A percentile compares a stretch with the other conserved stretches of the same genome.
phyloP scores from a whole-genome alignment of 495 filamentous ascomycete species.

The Penicillium bialowiezense region DNA sequence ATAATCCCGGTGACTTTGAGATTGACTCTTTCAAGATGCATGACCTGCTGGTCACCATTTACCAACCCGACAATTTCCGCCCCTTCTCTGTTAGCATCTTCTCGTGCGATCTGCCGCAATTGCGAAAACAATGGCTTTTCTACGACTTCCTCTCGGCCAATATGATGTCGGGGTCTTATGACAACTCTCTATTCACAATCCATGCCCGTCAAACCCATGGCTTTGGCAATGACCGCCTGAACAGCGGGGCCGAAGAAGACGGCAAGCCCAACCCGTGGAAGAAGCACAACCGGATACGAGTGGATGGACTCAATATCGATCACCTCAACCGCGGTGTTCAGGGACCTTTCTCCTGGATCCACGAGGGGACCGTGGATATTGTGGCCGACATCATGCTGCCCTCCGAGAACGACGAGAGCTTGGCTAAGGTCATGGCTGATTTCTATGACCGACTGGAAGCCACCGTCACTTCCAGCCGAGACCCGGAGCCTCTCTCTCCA shows the following conservation, averaged over 20 bases:
- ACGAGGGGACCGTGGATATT: conserved; percentile 94
- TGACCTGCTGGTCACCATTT: conserved; percentile 85
- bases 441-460: conserved; percentile 94
- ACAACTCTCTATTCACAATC: conserved; percentile 95
- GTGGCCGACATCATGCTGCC: conserved; percentile 94
- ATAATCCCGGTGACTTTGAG: conserved; percentile 91
- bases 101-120: conserved; percentile 86
- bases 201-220: conserved; percentile 87
- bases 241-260: conserved; percentile 49
- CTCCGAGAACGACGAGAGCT: conserved; percentile 75
- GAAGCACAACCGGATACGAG: conserved; percentile 84
- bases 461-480: conserved; percentile 74
- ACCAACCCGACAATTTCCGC: conserved; percentile 85
- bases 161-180: conserved; percentile 92
- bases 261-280: conserved; percentile 68
- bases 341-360: conserved; percentile 96
- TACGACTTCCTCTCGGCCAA: conserved; percentile 96
- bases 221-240: conserved; percentile 55
- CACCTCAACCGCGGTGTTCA: conserved; percentile 92
- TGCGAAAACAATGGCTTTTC: conserved; percentile 94
- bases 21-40: conserved; percentile 95
- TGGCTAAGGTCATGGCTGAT: conserved; percentile 88
- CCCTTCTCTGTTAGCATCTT: conserved; percentile 94
- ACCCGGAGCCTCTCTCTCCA: conserved; percentile 20
- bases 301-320: conserved; percentile 92